Evolutionary conservation across 768 basidiomycete genomes (phyloP), one percentile per base, ranked within the genome.

Genomic region (Kwoniella dendrophila): DNA sequence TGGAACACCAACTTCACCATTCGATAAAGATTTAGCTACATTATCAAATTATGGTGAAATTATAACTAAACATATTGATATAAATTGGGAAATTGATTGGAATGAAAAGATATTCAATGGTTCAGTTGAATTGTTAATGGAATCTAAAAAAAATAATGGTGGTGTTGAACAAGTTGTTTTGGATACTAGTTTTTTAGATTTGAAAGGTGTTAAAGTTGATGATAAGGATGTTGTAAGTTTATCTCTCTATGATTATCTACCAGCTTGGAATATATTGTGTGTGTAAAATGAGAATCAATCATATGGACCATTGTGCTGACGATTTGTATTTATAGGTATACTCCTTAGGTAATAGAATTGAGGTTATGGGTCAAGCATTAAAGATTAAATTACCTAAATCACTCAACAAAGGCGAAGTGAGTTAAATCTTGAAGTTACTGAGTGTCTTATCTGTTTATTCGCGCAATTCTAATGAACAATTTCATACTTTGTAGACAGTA

Each of bases 11-110:
- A 18, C 45, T 29, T 20, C 61, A 14, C 67, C 55, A 4, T 30
- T 60, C 30, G 66, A 69, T 43, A 33, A 30, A 11, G 79, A 80
- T 54, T 64, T 62, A n/a, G 86, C 90, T 0, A 88, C 88, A 0
- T 88, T 92, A 72, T 84, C 90, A 24, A 96, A 96, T 81, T 91
- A 90, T 78, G 76, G 80, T 4, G 80, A 87, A 48, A 83, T 93
- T 66, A 77, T 81, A 2, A 86, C 89, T 0, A 82, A 84, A 36
- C 86, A 90, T 73, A 80, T 92, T 16, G 79, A 84, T 22, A 85
- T 96, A 52, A 83, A 89, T 66, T 95, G 92, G 92, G 80, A 70
- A 0, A 80, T 96, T 65, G 87, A 96, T 79, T 96, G 92, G 75
- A 69, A 82, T 0, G 73, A 81, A 2, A 78, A 87, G 69, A 79